Base-by-base conservation (phyloP, 2,329 filamentous ascomycete species). In the Podosphaera leucotricha region DNA sequence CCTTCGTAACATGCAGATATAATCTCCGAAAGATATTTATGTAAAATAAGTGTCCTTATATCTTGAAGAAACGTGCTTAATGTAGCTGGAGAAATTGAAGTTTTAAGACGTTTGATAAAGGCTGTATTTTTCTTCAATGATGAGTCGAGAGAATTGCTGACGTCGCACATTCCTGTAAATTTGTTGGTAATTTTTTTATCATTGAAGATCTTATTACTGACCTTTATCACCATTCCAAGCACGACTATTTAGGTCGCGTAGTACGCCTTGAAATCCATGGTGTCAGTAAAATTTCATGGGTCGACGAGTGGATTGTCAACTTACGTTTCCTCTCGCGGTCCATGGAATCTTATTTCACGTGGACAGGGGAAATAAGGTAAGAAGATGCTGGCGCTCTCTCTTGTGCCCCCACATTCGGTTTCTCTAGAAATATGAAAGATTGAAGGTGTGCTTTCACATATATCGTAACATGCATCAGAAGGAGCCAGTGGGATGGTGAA, bases 111-210 rank as follows among this genome's bases (percentile, higher is more conserved):
- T 64, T 93, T 94, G 59, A 95, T 95, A 61, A 95, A 94, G 52
- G 86, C 85, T 3, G 87, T 95, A 56, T 95, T 95, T 67, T 94
- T 95, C 66, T 93, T 94, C 61, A 95, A 70, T 43, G 86, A 90
- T 43, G 87, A 93, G 62, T 95, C 87, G 57, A 95, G 77, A 24
- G 81, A 80, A 57, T 72, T 71, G 60, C 74, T 77, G 53, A 90
- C 76, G 44, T 49, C 52, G 53, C 52, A 58, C 35, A 59, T 48
- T 44, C 45, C 52, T 54, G 26, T 18, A 42, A 18, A 20, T 10
- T 36, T 36, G 45, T 57, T 38, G 54, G 49, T 46, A 44, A 40
- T 22, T 20, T 16, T 38, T 28, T 22, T 24, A 35, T 24, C 28
- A 36, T n/a, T 18, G 38, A 36, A 22, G 28, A 20, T 37, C 3